phyloP scores from a whole-genome alignment of 2,329 filamentous ascomycete genomes.

The Tolypocladium pustulatum region DNA sequence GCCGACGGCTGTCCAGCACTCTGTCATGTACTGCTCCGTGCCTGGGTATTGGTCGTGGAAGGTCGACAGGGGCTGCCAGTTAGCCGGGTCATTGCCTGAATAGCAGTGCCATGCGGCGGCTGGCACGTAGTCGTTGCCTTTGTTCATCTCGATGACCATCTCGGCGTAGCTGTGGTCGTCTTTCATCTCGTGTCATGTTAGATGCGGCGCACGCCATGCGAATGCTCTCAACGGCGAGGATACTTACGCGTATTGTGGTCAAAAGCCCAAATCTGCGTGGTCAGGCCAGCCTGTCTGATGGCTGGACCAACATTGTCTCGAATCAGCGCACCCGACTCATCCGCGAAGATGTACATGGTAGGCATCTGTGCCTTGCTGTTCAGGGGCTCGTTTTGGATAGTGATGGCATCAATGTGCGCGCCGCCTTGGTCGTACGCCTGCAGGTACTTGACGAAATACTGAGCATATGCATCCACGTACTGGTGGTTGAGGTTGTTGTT shows the following conservation, averaged over 20 bases:
- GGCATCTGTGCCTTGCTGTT: constrained; percentile 26
- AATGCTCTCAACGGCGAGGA: too few relatives aligned
- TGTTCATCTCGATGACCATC: constrained; percentile 23
- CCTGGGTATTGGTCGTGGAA: constrained; percentile 29
- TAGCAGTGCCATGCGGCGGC: constrained; percentile 32
- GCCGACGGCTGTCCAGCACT: constrained; percentile 34
- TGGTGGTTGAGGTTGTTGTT: constrained; percentile 26
- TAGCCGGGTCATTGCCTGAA: constrained; percentile 14
- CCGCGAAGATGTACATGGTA: constrained; percentile 26
- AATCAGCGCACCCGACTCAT: constrained; percentile 26
- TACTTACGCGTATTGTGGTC: constrained; percentile 24
- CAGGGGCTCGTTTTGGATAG: constrained; percentile 33
- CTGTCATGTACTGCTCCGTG: constrained; percentile 36
- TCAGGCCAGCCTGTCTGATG: constrained; percentile 24
- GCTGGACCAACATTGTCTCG: constrained; percentile 27
- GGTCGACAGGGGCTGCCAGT: constrained; percentile 25
- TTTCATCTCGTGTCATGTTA: background rate
- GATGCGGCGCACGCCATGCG: background rate
- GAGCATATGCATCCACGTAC: constrained; percentile 20
- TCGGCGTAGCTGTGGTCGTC: constrained; percentile 26
- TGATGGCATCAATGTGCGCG: constrained; percentile 28
- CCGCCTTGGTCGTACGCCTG: constrained; percentile 25
- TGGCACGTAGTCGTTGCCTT: constrained; percentile 15
- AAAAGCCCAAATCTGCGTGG: constrained; percentile 35
- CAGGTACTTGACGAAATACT: constrained; percentile 31